These are phyloP conservation scores for Stagonosporopsis cucurbitacearum DNA, from an alignment of 2,329 filamentous ascomycete genomes.

Conservation along the genomic window DNA sequence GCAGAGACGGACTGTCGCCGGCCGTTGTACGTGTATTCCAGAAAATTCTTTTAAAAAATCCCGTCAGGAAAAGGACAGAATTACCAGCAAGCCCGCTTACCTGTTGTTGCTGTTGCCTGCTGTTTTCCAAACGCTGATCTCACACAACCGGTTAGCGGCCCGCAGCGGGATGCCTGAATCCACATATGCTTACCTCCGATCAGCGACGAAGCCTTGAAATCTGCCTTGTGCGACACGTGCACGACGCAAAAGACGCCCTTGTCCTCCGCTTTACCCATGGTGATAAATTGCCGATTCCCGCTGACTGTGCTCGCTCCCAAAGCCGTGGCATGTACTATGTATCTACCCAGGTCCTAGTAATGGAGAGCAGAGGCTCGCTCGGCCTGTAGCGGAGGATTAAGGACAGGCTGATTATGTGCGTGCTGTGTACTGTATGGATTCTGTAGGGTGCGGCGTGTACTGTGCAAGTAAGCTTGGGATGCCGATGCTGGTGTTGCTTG, in stretches of 20 bases:
- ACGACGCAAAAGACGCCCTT: neutral
- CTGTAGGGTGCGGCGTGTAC: too few species aligned
- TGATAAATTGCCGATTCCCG: neutral
- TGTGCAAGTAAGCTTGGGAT: too few species aligned
- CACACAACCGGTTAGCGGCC: neutral
- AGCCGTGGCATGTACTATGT: too few species aligned
- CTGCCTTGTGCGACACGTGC: neutral
- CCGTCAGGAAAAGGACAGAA: too few species aligned
- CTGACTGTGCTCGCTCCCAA: neutral
- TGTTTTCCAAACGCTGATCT: neutral
- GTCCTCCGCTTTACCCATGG: neutral
- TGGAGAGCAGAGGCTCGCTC: neutral
- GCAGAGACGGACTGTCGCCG: too few species aligned
- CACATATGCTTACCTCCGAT: too few species aligned
- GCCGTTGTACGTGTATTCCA: too few species aligned
- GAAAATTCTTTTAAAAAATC: neutral
- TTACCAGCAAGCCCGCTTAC: neutral
- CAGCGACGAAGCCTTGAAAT: neutral
- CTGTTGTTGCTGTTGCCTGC: neutral
- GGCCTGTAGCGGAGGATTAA: neutral
- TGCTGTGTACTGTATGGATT: too few species aligned
- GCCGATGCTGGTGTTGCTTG: too few species aligned
- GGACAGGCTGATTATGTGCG: conserved; percentile 12
- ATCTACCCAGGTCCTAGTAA: too few species aligned
- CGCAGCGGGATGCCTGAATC: neutral